Evolutionary conservation across 2,329 filamentous ascomycete species (phyloP), one percentile per base, ranked within the genome.

Genomic region (Gyromitra esculenta): DNA sequence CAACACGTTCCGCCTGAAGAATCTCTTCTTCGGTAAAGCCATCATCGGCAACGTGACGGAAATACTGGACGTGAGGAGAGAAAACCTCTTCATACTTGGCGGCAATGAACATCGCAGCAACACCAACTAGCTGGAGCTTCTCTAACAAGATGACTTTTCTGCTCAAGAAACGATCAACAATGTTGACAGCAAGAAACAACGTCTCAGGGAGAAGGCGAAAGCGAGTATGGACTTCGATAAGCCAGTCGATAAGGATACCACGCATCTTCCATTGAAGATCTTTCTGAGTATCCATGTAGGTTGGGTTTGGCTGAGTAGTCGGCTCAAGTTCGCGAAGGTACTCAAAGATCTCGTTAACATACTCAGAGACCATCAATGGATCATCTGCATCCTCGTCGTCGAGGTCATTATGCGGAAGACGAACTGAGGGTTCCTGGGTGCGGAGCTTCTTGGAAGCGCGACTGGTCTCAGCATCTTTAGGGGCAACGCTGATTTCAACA

Each of bases 21-120:
- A 99, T 98, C 85, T 99, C 96, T 59, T 92, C 90, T 84, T 97
- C 95, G 3, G 90, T 92, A 85, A 98, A 99, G 73, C 95, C 96
- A 84, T 98, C 94, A 82, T 99, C 96, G 82, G 96, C 94, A 81
- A 99, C 94, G 82, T 97, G 93, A 81, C 92, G 92, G 87, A 99
- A 99, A 87, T 97, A 97, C 83, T 92, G 91, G 50, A 99, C 94
- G 81, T 98, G 95, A 59, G 96, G 96, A 9, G 96, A 98, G 65
- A 99, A 89, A 64, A 99, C 94, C 84, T 99, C 96, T 85, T 99
- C 95, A 83, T 98, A 99, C 86, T 99, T 99, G 82, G 95, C 96
- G 11, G 96, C 96, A 82, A 98, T 97, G 86, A 98, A 98, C 96
- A 99, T 98, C 84, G 95, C 96, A 31, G 96, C 97, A 82, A 98